Conservation (phyloP, 164 flowering plant genomes). For the Aristolochia californica region DNA sequence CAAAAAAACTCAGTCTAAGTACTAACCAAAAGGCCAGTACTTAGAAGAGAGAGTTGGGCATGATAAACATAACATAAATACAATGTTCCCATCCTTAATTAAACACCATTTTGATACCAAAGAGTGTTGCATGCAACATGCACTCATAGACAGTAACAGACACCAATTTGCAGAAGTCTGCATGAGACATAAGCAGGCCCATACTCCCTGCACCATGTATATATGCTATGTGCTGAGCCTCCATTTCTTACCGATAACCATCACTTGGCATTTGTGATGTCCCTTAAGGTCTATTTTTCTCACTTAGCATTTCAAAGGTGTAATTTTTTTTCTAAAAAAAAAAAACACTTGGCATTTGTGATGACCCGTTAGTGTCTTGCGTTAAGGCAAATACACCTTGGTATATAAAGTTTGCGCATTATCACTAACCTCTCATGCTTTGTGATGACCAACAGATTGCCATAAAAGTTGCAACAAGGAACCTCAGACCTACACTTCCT, state of each 20-base stretch:
- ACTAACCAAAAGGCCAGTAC: background rate
- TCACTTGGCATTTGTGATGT: background rate
- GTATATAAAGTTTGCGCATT: background rate
- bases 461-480: constrained; percentile 37
- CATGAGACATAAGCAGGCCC: too few relatives aligned
- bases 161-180: too few relatives aligned
- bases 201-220: too few relatives aligned
- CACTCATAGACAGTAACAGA: too few relatives aligned
- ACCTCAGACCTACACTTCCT: constrained; percentile 39
- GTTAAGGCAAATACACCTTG: background rate
- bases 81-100: too few relatives aligned
- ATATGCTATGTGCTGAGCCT: background rate
- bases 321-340: too few relatives aligned
- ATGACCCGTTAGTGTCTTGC: background rate
- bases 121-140: too few relatives aligned
- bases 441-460: constrained; percentile 38
- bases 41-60: background rate
- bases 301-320: too few relatives aligned
- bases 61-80: too few relatives aligned
- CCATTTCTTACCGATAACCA: background rate
- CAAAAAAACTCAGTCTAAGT: background rate
- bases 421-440: background rate
- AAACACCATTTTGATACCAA: too few relatives aligned
- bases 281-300: too few relatives aligned
- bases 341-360: background rate